Percentiles rank a stretch among this genome's conserved stretches.
These are phyloP conservation scores for Xanthoconium purpureum DNA, from an alignment of 768 basidiomycete species.

Conservation along the genomic window DNA sequence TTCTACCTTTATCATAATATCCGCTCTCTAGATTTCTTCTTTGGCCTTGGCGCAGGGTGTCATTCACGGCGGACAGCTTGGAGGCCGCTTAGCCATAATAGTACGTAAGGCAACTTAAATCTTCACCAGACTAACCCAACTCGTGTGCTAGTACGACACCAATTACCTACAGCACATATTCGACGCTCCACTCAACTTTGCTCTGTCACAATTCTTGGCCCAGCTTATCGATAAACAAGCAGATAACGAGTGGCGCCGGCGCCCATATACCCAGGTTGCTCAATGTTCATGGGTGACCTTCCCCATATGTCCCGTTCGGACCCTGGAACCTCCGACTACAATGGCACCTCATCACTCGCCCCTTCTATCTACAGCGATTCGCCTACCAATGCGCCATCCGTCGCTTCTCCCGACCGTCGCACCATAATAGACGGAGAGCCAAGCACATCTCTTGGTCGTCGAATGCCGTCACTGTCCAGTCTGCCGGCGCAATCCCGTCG, in stretches of 20 bases:
- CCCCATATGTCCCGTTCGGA: slow-evolving; percentile 8
- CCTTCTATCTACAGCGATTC: slow-evolving; percentile 39
- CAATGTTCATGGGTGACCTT: neutral
- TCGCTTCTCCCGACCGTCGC: slow-evolving; percentile 30
- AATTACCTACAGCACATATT: neutral
- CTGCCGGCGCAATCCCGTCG: neutral
- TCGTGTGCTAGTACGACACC: too few relatives aligned
- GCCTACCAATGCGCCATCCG: slow-evolving; percentile 2
- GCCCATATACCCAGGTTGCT: too few relatives aligned
- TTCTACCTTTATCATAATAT: too few relatives aligned
- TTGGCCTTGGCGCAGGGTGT: too few relatives aligned
- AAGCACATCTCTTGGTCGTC: slow-evolving; percentile 13
- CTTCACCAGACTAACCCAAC: too few relatives aligned
- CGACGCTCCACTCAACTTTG: neutral
- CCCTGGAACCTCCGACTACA: slow-evolving; percentile 73
- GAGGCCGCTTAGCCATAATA: too few relatives aligned
- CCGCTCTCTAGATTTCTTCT: too few relatives aligned
- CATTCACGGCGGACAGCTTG: too few relatives aligned
- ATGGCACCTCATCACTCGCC: slow-evolving; percentile 85
- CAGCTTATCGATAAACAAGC: slow-evolving; percentile 1
- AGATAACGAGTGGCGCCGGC: neutral
- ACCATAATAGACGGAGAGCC: slow-evolving; percentile 9
- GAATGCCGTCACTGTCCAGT: slow-evolving; percentile 16
- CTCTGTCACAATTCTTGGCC: neutral
- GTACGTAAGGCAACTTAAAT: too few relatives aligned